phyloP scores from a whole-genome alignment of 1,284 basidiomycete species.

The Ustilago curta region DNA sequence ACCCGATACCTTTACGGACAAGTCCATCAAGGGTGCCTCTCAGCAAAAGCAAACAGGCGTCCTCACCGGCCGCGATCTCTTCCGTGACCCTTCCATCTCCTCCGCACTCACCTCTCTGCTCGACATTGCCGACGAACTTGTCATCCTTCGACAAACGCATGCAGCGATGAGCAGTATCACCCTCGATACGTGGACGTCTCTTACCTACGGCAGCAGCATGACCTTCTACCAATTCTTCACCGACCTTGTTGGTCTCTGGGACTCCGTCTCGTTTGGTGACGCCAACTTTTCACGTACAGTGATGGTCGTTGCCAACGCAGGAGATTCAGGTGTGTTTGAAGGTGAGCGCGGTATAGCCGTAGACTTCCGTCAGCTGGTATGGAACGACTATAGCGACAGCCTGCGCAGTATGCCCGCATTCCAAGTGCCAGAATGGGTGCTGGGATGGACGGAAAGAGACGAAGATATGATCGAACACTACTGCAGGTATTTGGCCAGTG shows the following conservation, averaged over 20 bases:
- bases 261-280: constrained; percentile 88
- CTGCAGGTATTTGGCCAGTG: constrained; percentile 69
- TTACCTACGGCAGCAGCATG: constrained; percentile 46
- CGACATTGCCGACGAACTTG: constrained; percentile 32
- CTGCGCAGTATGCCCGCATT: constrained; percentile 55
- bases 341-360: constrained; percentile 76
- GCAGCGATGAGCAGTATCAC: constrained; percentile 71
- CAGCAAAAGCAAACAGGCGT: constrained; percentile 41
- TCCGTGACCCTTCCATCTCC: constrained; percentile 76
- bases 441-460: constrained; percentile 80
- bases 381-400: constrained; percentile 80
- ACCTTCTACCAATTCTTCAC: constrained; percentile 93
- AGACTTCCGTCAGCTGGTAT: constrained; percentile 87
- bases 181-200: constrained; percentile 35
- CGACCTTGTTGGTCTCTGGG: constrained; percentile 88
- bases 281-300: constrained; percentile 80
- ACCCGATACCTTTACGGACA: constrained; percentile 35
- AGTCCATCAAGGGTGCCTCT: constrained; percentile 8
- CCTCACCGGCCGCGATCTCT: constrained; percentile 74
- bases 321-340: constrained; percentile 28
- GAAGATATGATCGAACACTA: constrained; percentile 76
- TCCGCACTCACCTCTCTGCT: constrained; percentile 73
- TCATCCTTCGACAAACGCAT: constrained; percentile 24
- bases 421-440: constrained; percentile 72
- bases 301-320: constrained; percentile 74